Base-by-base conservation (phyloP, 371 early-diverging fungal genomes). In the Dinochytrium kinnereticum region DNA sequence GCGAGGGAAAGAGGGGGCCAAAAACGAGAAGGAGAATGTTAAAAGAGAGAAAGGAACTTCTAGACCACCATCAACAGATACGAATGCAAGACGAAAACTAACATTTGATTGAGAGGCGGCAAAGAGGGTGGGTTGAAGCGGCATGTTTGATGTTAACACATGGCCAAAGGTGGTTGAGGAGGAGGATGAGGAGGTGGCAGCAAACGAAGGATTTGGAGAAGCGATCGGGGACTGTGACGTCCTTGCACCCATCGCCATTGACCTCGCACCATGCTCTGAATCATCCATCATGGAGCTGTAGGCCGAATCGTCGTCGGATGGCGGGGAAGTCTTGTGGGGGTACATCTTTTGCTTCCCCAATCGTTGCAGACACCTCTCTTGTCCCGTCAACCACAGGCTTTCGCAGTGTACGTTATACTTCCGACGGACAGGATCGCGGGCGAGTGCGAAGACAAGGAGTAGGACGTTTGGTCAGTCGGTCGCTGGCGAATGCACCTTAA, bases 201-300 rank as follows among this genome's bases (percentile, higher is more conserved):
- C 13, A 19, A 44, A 44, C 19, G 44, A 44, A 13, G 44, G 44
- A 44, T 7, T 26, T 10, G 57, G n/a, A 10, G 57, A 57, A 10
- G 7, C 57, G 5, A 26, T 57, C 26, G 57, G 57, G 26, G 57
- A 57, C 57, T 57, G 57, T 26, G 57, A 57, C 26, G 57, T 30
- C 57, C 57, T 57, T n/a, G n/a, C 50, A 49, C 13, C 13, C 26
- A 57, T 57, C 13, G 44, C 7, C 7, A 13, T 44, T 44, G 44
- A 44, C 13, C 44, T 7, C 7, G 7, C 44, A 19, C 19, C 13
- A 10, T 5, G 24, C 26, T 57, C 57, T 7, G 57, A 57, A 30
- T 57, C 57, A 26, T 57, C 57, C 13, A 57, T 7, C 57, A 30
- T 57, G 57, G 57, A 57, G 57, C 57, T 57, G 57, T 57, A 57